A percentile compares a stretch with the other conserved stretches of the same genome.
Conservation (phyloP, 768 basidiomycete genomes). For the Boletus vermiculosoides region DNA sequence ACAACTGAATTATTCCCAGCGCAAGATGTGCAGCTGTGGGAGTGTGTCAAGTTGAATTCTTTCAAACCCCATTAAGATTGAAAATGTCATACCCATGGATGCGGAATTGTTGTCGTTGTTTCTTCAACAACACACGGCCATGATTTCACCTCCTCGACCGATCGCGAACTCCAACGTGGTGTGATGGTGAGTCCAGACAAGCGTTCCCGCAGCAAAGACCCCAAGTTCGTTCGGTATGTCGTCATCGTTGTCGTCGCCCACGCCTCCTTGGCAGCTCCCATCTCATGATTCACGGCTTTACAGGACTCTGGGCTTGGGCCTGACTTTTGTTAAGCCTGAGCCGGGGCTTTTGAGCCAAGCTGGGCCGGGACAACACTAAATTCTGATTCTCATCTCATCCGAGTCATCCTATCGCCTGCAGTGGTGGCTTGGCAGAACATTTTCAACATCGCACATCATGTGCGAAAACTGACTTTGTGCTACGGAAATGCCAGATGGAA, state of each 20-base stretch:
- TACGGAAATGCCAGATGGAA: constrained; percentile 55
- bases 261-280: no score
- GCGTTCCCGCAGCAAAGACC: constrained; percentile 40
- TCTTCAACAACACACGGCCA: constrained; percentile 46
- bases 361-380: no score
- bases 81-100: no score
- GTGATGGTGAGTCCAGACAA: constrained; percentile 61
- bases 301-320: no score
- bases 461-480: constrained; percentile 42
- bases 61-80: no score
- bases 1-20: no score
- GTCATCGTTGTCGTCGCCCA: not conserved
- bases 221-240: constrained; percentile 49
- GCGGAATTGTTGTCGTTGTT: constrained; percentile 55
- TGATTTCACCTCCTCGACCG: constrained; percentile 36
- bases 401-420: constrained; percentile 24
- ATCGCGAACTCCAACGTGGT: constrained; percentile 45
- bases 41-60: no score
- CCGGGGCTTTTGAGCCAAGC: no score
- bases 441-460: constrained; percentile 44
- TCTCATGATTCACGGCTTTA: no score
- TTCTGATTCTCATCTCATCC: no score
- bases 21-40: no score
- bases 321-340: no score
- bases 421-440: constrained; percentile 57